Evolutionary conservation across 441 rosid species (phyloP).

Genomic region (Viola pubescens): DNA sequence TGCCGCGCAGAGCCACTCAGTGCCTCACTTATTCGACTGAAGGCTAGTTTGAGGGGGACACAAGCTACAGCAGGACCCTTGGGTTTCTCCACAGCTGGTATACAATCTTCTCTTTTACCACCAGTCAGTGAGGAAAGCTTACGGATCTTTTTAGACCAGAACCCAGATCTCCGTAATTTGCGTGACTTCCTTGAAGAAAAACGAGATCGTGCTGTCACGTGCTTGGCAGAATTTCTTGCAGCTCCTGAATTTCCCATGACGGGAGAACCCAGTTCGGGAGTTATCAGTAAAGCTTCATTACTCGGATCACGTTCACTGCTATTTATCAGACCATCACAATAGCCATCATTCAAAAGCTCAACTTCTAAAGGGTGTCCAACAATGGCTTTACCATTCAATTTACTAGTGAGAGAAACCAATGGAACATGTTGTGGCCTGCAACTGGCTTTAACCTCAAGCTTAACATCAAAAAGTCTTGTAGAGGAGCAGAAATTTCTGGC

Average conservation of each 20-base stretch:
- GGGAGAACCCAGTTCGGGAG: slow-evolving; percentile 17
- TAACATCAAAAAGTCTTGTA: slow-evolving; percentile 55
- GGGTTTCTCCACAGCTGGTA: slow-evolving; percentile 38
- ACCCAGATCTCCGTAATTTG: slow-evolving; percentile 42
- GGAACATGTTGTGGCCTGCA: slow-evolving; percentile 73
- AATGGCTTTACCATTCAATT: slow-evolving; percentile 75
- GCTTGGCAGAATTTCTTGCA: slow-evolving; percentile 31
- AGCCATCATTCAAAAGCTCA: slow-evolving; percentile 41
- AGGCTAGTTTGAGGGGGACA: slow-evolving; percentile 78
- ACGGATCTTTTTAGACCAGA: slow-evolving; percentile 58
- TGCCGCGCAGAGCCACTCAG: slow-evolving; percentile 64
- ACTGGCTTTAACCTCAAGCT: slow-evolving; percentile 71
- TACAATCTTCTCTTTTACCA: slow-evolving; percentile 40
- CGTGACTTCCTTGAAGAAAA: slow-evolving; percentile 32
- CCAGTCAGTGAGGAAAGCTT: slow-evolving; percentile 71
- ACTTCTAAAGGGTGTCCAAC: slow-evolving; percentile 77
- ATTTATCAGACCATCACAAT: slow-evolving; percentile 23
- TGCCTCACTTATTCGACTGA: slow-evolving; percentile 84
- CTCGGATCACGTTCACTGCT: slow-evolving; percentile 21
- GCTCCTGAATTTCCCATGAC: slow-evolving; percentile 25
- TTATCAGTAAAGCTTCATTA: slow-evolving; percentile 8
- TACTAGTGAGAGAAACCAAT: slow-evolving; percentile 81
- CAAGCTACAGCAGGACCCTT: slow-evolving; percentile 66
- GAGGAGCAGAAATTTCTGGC: slow-evolving; percentile 26
- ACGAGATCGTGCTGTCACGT: slow-evolving; percentile 18